A percentile compares a stretch with the other conserved stretches of the same genome.
These are phyloP conservation scores for Eleusine indica DNA, from an alignment of 176 grass and related monocot species.

Conservation along the genomic window DNA sequence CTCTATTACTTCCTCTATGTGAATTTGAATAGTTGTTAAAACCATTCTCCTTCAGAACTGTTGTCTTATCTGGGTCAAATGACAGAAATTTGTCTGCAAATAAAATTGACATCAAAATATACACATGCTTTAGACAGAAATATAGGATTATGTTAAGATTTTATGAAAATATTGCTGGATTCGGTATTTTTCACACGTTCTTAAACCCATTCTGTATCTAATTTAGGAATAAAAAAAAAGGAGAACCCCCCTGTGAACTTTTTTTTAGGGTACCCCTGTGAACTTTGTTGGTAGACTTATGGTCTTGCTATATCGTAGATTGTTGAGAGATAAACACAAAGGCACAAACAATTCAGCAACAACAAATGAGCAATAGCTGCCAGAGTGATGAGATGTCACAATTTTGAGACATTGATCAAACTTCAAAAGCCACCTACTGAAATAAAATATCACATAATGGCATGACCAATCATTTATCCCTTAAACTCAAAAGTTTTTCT, in stretches of 20 bases:
- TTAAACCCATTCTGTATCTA: not conserved
- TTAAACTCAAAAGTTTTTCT: not conserved
- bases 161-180: constrained; percentile 17
- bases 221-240: not conserved
- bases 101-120: constrained; percentile 42
- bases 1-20: constrained; percentile 44
- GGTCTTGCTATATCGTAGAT: not conserved
- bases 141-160: not conserved
- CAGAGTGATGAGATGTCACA: constrained; percentile 1
- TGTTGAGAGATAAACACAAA: constrained; percentile 13
- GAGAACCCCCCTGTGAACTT: not conserved
- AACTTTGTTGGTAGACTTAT: not conserved
- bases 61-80: constrained; percentile 56
- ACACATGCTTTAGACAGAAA: constrained; percentile 19
- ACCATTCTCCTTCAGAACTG: constrained; percentile 57
- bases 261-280: not conserved
- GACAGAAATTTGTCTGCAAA: constrained; percentile 77
- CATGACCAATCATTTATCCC: not conserved
- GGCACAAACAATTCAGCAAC: constrained; percentile 10
- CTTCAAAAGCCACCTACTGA: constrained; percentile 10
- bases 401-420: not conserved
- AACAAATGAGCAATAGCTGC: not conserved
- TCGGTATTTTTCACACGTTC: constrained; percentile 2
- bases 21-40: constrained; percentile 55
- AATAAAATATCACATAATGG: constrained; percentile 9